Percentiles rank a stretch among this genome's conserved stretches.
Evolutionary conservation across 1,284 basidiomycete species (phyloP).

Genomic region (Puccinia polysora): DNA sequence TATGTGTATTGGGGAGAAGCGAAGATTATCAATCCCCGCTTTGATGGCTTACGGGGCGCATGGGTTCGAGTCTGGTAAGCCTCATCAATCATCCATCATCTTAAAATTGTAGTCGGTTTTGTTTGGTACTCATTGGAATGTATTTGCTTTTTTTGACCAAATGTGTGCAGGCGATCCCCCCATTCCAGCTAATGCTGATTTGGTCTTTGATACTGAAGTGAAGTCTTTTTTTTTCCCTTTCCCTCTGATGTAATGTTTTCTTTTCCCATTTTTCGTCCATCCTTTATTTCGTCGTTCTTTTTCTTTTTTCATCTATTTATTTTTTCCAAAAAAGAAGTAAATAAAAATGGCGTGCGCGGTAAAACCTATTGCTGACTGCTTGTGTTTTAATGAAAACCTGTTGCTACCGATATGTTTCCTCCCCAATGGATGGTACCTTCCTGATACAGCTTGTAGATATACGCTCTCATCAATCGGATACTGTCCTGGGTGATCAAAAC

Average conservation of each 20-base stretch:
- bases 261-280: too few relatives aligned
- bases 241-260: not conserved
- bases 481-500: not conserved
- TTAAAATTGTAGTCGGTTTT: not conserved
- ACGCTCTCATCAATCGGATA: not conserved
- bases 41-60: constrained; percentile 20
- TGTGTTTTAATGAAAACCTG: too few relatives aligned
- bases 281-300: too few relatives aligned
- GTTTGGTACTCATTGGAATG: not conserved
- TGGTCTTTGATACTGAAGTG: constrained; percentile 33
- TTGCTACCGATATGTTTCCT: too few relatives aligned
- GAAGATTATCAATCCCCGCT: constrained; percentile 21
- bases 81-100: not conserved
- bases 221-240: not conserved
- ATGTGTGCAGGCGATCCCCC: constrained; percentile 26
- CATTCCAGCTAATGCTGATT: constrained; percentile 34
- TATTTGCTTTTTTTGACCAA: not conserved
- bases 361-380: too few relatives aligned
- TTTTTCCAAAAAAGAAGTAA: too few relatives aligned
- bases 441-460: too few relatives aligned
- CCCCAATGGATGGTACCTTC: too few relatives aligned
- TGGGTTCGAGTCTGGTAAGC: constrained; percentile 9
- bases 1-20: constrained; percentile 35
- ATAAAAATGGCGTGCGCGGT: too few relatives aligned
- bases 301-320: too few relatives aligned